Evolutionary conservation across 2,329 filamentous ascomycete genomes (phyloP).

Genomic region (Alternaria ventricosa): DNA sequence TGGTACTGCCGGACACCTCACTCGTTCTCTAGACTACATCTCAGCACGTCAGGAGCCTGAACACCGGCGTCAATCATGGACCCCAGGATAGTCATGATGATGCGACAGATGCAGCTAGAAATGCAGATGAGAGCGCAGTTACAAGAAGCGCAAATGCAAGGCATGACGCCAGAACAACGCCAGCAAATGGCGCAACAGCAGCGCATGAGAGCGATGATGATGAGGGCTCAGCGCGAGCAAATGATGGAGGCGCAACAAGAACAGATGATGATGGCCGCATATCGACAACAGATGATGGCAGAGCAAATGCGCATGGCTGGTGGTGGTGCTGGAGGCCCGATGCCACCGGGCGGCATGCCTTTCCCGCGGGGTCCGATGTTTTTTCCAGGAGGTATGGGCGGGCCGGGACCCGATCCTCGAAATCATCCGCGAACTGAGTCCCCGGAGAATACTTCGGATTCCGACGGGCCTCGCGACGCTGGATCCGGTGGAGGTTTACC

Average conservation of each 20-base stretch:
- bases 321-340: neutral
- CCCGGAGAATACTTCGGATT: neutral
- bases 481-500: neutral
- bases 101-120: neutral
- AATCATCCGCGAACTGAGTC: neutral
- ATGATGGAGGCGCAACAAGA: neutral
- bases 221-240: neutral
- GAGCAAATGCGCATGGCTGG: neutral
- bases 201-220: neutral
- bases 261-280: neutral
- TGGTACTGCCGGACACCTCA: neutral
- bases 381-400: neutral
- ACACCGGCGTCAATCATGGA: neutral
- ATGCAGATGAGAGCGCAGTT: neutral
- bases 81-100: neutral
- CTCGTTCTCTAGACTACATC: neutral
- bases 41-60: neutral
- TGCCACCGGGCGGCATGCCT: neutral
- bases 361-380: neutral
- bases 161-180: neutral
- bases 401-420: neutral
- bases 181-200: neutral
- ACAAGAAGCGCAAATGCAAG: neutral
- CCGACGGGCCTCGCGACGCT: neutral
- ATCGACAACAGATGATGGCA: neutral